phyloP scores from a whole-genome alignment of 768 basidiomycete genomes.

The Suillus plorans region DNA sequence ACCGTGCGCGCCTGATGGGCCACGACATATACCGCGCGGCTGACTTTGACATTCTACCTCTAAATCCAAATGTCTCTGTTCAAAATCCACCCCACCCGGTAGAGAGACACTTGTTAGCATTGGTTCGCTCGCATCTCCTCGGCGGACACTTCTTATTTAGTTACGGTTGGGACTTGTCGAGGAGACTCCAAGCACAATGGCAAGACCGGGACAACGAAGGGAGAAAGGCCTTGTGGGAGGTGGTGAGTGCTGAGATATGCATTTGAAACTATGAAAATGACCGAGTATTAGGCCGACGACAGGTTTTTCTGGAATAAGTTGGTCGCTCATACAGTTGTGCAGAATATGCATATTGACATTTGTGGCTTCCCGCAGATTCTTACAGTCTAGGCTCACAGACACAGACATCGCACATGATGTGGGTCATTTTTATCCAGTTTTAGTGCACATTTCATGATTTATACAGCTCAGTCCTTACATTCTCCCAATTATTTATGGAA shows the following conservation, averaged over 20 bases:
- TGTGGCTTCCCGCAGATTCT: conserved; percentile 34
- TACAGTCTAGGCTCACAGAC: conserved; percentile 64
- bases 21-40: conserved; percentile 88
- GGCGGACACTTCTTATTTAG: conserved; percentile 86
- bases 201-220: conserved; percentile 48
- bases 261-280: conserved; percentile 12
- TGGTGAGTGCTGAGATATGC: conserved; percentile 45
- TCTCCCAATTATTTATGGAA: conserved; percentile 92
- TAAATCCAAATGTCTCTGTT: conserved; percentile 69
- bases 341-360: conserved; percentile 7
- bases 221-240: conserved; percentile 70
- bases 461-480: conserved; percentile 82
- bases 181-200: conserved; percentile 83
- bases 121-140: conserved; percentile 82
- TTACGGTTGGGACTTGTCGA: conserved; percentile 88
- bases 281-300: conserved; percentile 75
- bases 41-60: conserved; percentile 88
- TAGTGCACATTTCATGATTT: conserved; percentile 12
- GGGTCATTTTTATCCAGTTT: conserved; percentile 28
- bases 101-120: conserved; percentile 83
- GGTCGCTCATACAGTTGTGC: conserved; percentile 12
- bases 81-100: conserved; percentile 76
- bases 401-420: conserved; percentile 63
- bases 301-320: conserved; percentile 98
- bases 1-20: conserved; percentile 75